Evolutionary conservation across 345 rosid genomes (phyloP).

Genomic region (Cardamine resedifolia): DNA sequence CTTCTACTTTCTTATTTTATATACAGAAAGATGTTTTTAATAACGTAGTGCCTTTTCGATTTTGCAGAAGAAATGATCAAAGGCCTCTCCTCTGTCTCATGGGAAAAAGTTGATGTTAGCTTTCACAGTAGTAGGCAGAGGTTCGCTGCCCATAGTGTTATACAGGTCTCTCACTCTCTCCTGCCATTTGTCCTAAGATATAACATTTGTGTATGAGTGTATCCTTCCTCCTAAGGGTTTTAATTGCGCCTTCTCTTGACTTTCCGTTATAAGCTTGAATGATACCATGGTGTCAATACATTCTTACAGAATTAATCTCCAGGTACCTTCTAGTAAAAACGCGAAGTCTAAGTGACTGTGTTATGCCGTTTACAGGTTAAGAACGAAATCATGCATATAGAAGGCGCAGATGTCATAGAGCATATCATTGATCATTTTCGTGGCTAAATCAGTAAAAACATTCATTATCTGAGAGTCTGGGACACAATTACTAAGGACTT

Average conservation of each 20-base stretch:
- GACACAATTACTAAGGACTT: background rate
- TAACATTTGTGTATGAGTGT: background rate
- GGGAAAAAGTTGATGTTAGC: slow-evolving; percentile 97
- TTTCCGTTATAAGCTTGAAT: background rate
- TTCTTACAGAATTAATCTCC: background rate
- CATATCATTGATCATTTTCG: slow-evolving; percentile 84
- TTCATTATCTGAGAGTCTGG: slow-evolving; percentile 4
- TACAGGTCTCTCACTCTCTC: slow-evolving; percentile 63
- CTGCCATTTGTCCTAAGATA: background rate
- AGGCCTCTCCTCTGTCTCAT: slow-evolving; percentile 78
- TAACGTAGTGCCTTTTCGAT: background rate
- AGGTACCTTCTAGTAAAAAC: background rate
- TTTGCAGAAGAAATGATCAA: slow-evolving; percentile 77
- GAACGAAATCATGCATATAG: slow-evolving; percentile 63
- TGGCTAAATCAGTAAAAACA: slow-evolving; percentile 33
- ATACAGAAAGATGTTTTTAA: background rate
- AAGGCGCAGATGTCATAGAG: slow-evolving; percentile 88
- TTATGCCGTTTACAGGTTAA: slow-evolving; percentile 58
- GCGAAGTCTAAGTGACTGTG: slow-evolving; percentile 8
- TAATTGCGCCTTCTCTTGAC: slow-evolving; percentile 7
- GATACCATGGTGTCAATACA: background rate
- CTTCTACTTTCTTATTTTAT: slow-evolving; percentile 11
- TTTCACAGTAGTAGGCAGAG: slow-evolving; percentile 80
- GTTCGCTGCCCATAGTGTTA: slow-evolving; percentile 91
- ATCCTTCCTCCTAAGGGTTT: slow-evolving; percentile 6